Evolutionary conservation across 2,329 filamentous ascomycete genomes (phyloP).

Genomic region (Fusarium phyllophilum): DNA sequence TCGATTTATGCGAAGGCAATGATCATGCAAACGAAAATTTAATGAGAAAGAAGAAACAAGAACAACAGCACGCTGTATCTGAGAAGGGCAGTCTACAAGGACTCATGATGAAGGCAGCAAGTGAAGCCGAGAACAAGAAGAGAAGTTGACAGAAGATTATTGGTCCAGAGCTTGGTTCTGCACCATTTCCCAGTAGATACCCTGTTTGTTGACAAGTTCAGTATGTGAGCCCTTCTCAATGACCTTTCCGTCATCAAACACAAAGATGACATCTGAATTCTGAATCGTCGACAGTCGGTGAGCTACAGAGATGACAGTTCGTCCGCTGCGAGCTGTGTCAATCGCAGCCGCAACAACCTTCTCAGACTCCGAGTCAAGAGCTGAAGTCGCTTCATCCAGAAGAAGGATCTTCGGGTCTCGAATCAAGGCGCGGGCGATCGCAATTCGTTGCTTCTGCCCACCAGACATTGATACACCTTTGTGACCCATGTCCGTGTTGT

Average conservation of each 20-base stretch:
- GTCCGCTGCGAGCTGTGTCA: constrained; percentile 67
- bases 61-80: neutral
- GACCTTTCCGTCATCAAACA: constrained; percentile 55
- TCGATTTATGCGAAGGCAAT: neutral
- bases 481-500: constrained; percentile 74
- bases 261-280: constrained; percentile 56
- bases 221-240: constrained; percentile 55
- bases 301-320: constrained; percentile 79
- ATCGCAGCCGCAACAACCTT: constrained; percentile 72
- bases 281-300: constrained; percentile 56
- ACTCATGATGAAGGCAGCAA: accelerated
- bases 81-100: neutral
- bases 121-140: neutral
- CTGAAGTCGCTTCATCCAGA: constrained; percentile 76
- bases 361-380: constrained; percentile 70
- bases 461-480: constrained; percentile 73
- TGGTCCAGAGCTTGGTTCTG: constrained; percentile 36
- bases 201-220: constrained; percentile 32
- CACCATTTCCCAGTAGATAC: constrained; percentile 40
- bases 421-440: constrained; percentile 75
- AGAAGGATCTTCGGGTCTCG: constrained; percentile 71
- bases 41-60: neutral
- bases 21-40: neutral
- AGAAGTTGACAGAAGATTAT: no score
- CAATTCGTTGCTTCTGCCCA: constrained; percentile 76